Evolutionary conservation across 1,284 basidiomycete species (phyloP).

Genomic region (Trametes hirsuta): DNA sequence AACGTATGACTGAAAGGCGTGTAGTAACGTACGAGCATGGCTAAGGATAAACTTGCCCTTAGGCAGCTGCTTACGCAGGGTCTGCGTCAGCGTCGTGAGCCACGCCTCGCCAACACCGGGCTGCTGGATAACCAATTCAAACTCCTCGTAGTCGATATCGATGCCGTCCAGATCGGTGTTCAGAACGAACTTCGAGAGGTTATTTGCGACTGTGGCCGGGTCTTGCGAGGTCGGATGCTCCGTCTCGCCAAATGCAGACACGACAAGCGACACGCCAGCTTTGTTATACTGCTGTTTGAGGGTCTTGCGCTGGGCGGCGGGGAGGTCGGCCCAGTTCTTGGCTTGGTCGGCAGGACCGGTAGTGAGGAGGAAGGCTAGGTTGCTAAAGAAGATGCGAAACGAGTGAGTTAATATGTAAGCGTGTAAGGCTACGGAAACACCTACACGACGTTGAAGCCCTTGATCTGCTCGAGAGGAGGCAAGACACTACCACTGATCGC

Average conservation of each 20-base stretch:
- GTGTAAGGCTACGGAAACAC: not conserved
- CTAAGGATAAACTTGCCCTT: conserved; percentile 40
- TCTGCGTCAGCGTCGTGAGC: conserved; percentile 47
- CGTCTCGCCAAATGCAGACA: conserved; percentile 54
- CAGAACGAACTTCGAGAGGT: conserved; percentile 44
- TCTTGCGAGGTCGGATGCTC: conserved; percentile 52
- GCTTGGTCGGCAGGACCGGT: conserved; percentile 13
- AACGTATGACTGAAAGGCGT: not conserved
- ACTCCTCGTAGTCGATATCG: conserved; percentile 61
- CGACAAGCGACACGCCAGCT: conserved; percentile 51
- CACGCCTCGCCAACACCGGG: conserved; percentile 42
- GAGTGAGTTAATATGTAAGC: not conserved
- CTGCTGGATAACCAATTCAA: conserved; percentile 43
- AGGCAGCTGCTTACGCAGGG: conserved; percentile 37
- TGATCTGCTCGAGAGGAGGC: conserved; percentile 15
- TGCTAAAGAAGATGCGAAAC: not conserved
- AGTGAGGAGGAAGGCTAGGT: conserved; percentile 18
- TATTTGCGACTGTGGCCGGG: conserved; percentile 44
- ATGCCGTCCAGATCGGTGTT: conserved; percentile 51
- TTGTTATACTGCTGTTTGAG: conserved; percentile 46
- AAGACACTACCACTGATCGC: conserved; percentile 5
- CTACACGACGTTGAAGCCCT: conserved; percentile 22
- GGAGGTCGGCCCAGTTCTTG: conserved; percentile 6
- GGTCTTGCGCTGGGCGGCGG: conserved; percentile 30
- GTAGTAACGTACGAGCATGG: conserved; percentile 32